These are phyloP conservation scores for Beauveria rudraprayagi DNA, from an alignment of 2,329 filamentous ascomycete genomes.

Conservation along the genomic window DNA sequence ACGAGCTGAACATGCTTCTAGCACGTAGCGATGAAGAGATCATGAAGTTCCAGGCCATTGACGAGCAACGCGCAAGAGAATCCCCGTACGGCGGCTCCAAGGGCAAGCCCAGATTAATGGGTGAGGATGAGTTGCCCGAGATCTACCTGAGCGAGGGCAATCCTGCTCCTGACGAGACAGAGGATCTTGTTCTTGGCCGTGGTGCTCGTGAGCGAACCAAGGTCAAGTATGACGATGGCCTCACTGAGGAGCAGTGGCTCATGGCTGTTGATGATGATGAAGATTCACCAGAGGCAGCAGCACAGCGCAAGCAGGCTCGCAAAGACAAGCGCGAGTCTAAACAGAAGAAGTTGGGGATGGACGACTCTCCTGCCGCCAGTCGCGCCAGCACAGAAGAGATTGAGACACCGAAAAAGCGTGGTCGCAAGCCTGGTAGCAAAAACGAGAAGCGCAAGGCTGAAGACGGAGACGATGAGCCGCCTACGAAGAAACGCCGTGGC, in stretches of 20 bases:
- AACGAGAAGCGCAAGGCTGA: constrained; percentile 84
- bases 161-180: constrained; percentile 68
- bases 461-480: constrained; percentile 67
- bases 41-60: constrained; percentile 69
- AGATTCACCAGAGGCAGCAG: constrained; percentile 85
- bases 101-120: constrained; percentile 69
- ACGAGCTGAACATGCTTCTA: constrained; percentile 91
- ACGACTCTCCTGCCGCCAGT: constrained; percentile 71
- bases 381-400: constrained; percentile 75
- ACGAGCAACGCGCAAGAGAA: constrained; percentile 61
- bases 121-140: constrained; percentile 81
- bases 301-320: constrained; percentile 78
- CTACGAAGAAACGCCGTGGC: constrained; percentile 69
- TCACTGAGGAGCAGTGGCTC: constrained; percentile 98
- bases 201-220: constrained; percentile 91
- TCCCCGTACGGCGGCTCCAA: constrained; percentile 66
- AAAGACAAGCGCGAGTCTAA: constrained; percentile 75
- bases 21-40: constrained; percentile 81
- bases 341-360: constrained; percentile 48
- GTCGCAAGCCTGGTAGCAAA: constrained; percentile 67
- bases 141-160: constrained; percentile 87
- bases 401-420: constrained; percentile 71
- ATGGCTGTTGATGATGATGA: constrained; percentile 97
- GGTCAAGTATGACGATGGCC: constrained; percentile 91
- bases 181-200: constrained; percentile 69